phyloP scores from a whole-genome alignment of 2,329 filamentous ascomycete species.

The Xylariaceae sp. region DNA sequence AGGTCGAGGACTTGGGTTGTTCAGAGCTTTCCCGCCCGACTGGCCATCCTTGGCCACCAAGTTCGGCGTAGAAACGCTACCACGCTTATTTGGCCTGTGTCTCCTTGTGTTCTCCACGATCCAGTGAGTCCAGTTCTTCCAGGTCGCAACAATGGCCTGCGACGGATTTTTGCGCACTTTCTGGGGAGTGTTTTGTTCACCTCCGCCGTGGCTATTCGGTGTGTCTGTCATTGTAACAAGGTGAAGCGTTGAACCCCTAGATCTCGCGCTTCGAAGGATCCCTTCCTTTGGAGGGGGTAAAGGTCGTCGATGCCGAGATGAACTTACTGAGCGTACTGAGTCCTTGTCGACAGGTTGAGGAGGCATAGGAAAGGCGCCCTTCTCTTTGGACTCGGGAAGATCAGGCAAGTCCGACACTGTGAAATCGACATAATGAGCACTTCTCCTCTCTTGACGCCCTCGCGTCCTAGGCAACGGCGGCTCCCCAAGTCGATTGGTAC shows the following conservation, averaged over 20 bases:
- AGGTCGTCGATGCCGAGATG: constrained; percentile 76
- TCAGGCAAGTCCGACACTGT: constrained; percentile 77
- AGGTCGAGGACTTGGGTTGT: constrained; percentile 63
- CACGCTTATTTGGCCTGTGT: constrained; percentile 56
- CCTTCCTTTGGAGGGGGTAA: constrained; percentile 88
- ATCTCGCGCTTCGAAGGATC: constrained; percentile 69
- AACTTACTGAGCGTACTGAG: constrained; percentile 72
- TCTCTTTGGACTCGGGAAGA: constrained; percentile 68
- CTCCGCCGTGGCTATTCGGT: constrained; percentile 46
- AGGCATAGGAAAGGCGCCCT: constrained; percentile 54
- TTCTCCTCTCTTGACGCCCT: constrained; percentile 79
- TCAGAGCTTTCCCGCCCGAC: constrained; percentile 51
- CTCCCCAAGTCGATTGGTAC: constrained; percentile 52
- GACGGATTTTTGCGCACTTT: constrained; percentile 64
- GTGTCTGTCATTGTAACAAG: constrained; percentile 73
- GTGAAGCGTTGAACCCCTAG: constrained; percentile 84
- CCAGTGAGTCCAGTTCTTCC: constrained; percentile 71
- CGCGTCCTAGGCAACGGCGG: constrained; percentile 68
- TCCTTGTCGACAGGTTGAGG: constrained; percentile 82
- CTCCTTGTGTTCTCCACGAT: constrained; percentile 64
- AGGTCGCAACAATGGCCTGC: constrained; percentile 64
- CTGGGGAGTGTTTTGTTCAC: constrained; percentile 42
- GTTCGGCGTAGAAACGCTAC: constrained; percentile 66
- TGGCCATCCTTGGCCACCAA: constrained; percentile 58
- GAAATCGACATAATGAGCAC: constrained; percentile 68